phyloP scores from a whole-genome alignment of 148 eudicot genomes.

The Oxyria digyna region DNA sequence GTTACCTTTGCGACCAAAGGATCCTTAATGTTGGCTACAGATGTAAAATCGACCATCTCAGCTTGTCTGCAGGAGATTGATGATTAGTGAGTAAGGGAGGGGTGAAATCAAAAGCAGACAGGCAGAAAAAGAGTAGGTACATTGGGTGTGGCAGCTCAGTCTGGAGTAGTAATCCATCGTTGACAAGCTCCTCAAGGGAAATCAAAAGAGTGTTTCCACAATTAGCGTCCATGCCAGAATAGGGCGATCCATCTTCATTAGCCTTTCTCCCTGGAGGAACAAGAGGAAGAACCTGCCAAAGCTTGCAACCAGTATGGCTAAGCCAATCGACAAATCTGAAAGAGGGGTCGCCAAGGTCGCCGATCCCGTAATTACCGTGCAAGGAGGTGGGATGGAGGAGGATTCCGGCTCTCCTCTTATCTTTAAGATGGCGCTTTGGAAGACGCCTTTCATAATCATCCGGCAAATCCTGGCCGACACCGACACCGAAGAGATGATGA shows the following conservation, averaged over 20 bases:
- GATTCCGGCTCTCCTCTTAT: slow-evolving; percentile 63
- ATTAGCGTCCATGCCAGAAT: slow-evolving; percentile 98
- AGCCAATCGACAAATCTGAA: slow-evolving; percentile 81
- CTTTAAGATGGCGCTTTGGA: slow-evolving; percentile 19
- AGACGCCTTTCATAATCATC: slow-evolving; percentile 41
- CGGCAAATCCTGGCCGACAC: slow-evolving; percentile 73
- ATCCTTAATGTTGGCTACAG: slow-evolving; percentile 71
- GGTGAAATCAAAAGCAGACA: not conserved
- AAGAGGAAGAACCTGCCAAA: slow-evolving; percentile 99
- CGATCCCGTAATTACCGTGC: slow-evolving; percentile 70
- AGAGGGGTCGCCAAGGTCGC: slow-evolving; percentile 67
- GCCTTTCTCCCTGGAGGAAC: slow-evolving; percentile 96
- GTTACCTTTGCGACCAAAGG: slow-evolving; percentile 73
- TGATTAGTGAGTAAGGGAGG: slow-evolving; percentile 6
- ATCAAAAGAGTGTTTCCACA: slow-evolving; percentile 95
- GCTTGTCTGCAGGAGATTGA: slow-evolving; percentile 20
- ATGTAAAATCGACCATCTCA: slow-evolving; percentile 51
- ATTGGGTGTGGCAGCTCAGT: slow-evolving; percentile 80
- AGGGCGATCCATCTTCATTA: slow-evolving; percentile 88
- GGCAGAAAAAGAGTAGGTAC: too few species aligned
- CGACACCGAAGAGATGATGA: not conserved
- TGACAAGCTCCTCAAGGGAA: slow-evolving; percentile 90
- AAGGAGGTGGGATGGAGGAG: slow-evolving; percentile 93
- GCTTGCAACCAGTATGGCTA: slow-evolving; percentile 60
- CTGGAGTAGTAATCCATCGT: slow-evolving; percentile 71